Evolutionary conservation across 78 protist species (phyloP).

Genomic region (Dictyostelium capitatum): DNA sequence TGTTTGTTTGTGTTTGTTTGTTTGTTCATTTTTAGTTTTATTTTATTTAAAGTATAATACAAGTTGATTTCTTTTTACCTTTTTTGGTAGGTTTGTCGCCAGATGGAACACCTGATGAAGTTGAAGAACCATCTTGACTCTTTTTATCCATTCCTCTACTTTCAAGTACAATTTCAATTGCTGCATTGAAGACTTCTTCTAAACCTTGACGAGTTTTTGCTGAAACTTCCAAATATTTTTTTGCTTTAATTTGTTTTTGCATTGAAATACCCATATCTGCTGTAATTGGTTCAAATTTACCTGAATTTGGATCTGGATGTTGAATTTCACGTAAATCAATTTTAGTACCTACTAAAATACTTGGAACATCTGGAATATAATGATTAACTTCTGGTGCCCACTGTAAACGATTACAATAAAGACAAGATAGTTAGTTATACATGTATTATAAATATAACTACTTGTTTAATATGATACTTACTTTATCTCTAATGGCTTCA

Average conservation of each 20-base stretch:
- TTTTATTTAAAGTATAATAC: conserved; percentile 64
- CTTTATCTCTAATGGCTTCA: conserved; percentile 89
- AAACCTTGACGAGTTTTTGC: conserved; percentile 85
- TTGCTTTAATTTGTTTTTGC: conserved; percentile 81
- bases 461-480: not conserved
- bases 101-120: not conserved
- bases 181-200: conserved; percentile 79
- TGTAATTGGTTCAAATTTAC: conserved; percentile 84
- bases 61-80: conserved; percentile 16
- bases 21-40: not conserved
- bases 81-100: conserved; percentile 36
- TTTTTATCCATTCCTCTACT: conserved; percentile 68
- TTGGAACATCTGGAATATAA: conserved; percentile 82
- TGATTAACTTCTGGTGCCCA: conserved; percentile 88
- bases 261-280: conserved; percentile 80
- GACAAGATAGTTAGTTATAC: not conserved
- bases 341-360: conserved; percentile 83
- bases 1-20: too few relatives aligned
- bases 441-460: not conserved
- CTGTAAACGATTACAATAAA: not conserved
- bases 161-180: conserved; percentile 63
- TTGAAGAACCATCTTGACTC: conserved; percentile 22
- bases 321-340: conserved; percentile 81
- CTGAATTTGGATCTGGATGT: conserved; percentile 87
- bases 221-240: conserved; percentile 75